Evolutionary conservation across 139 green algal genomes (phyloP), one percentile per base, ranked within the genome.

Genomic region (Auxenochlorella pyrenoidosa): DNA sequence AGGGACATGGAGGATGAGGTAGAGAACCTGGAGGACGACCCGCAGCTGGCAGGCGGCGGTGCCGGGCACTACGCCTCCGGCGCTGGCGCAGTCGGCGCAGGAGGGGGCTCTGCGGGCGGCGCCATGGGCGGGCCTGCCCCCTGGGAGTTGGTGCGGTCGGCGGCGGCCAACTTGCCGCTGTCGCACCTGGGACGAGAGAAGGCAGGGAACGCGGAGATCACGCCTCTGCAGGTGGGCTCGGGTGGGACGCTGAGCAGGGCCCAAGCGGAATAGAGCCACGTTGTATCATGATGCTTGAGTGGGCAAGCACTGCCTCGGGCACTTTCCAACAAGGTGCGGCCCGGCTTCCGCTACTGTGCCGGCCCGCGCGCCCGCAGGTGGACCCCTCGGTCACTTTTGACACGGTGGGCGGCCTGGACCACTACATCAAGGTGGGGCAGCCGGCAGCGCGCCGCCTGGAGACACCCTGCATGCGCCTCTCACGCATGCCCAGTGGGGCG

Each of bases 321-420:
- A n/a, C n/a, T n/a, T n/a, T n/a, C n/a, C n/a, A n/a, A n/a, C n/a
- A n/a, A n/a, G n/a, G n/a, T n/a, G n/a, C n/a, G n/a, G n/a, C n/a
- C n/a, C n/a, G n/a, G n/a, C n/a, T n/a, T n/a, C n/a, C n/a, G n/a
- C n/a, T 75, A 32, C 34, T 75, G 68, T 40, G 32, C 66, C 1
- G 10, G 10, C 28, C 66, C 1, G 0, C 12, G 5, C 13, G 16
- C 34, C 72, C 8, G 40, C 75, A 81, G 75, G 96, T 99, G 66
- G 97, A 99, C 89, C 88, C 95, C 18, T 95, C 86, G 15, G 90
- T 99, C 28, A 93, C 71, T n/a, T 99, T 98, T 89, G 94, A 98
- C 84, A 86, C 94, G 41, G 93, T 99, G 21, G 97, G 97, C 0
- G 97, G 97, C 3, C 88, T 99, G 77, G 95, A 97, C 60, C 83